A percentile compares a stretch with the other conserved stretches of the same genome.
Evolutionary conservation across 805 yeast genomes (phyloP).

Genomic region (Pichia thaimueangensis): DNA sequence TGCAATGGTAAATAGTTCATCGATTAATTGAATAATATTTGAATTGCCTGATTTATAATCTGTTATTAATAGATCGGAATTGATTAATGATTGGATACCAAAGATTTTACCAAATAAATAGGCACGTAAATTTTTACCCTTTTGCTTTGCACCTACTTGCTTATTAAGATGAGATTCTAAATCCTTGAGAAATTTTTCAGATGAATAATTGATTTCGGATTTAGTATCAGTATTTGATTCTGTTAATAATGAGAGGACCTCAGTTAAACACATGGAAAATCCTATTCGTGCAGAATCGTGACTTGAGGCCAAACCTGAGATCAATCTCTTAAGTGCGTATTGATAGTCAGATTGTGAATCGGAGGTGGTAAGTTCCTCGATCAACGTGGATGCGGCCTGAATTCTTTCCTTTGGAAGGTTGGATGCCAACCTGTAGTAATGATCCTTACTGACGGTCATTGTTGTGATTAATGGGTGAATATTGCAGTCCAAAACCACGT

Average conservation of each 20-base stretch:
- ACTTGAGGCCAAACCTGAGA: constrained; percentile 75
- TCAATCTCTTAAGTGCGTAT: constrained; percentile 71
- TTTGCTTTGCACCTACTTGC: constrained; percentile 37
- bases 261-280: constrained; percentile 81
- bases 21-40: constrained; percentile 34
- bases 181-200: constrained; percentile 33
- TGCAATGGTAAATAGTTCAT: constrained; percentile 50
- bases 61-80: constrained; percentile 37
- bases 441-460: constrained; percentile 61
- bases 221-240: constrained; percentile 3
- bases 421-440: constrained; percentile 70
- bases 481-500: no score
- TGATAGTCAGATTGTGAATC: constrained; percentile 58
- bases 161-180: constrained; percentile 33
- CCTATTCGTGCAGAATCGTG: constrained; percentile 84
- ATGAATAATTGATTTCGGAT: constrained; percentile 27
- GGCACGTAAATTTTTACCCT: constrained; percentile 81
- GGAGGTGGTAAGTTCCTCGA: constrained; percentile 49
- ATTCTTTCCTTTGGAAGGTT: constrained; percentile 70
- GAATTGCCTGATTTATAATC: constrained; percentile 10
- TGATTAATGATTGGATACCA: constrained; percentile 71
- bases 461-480: constrained; percentile 6
- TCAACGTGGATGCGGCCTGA: constrained; percentile 58
- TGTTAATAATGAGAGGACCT: constrained; percentile 39
- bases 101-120: constrained; percentile 76